phyloP scores from a whole-genome alignment of 2,329 filamentous ascomycete species.

The Escovopsis weberi region DNA sequence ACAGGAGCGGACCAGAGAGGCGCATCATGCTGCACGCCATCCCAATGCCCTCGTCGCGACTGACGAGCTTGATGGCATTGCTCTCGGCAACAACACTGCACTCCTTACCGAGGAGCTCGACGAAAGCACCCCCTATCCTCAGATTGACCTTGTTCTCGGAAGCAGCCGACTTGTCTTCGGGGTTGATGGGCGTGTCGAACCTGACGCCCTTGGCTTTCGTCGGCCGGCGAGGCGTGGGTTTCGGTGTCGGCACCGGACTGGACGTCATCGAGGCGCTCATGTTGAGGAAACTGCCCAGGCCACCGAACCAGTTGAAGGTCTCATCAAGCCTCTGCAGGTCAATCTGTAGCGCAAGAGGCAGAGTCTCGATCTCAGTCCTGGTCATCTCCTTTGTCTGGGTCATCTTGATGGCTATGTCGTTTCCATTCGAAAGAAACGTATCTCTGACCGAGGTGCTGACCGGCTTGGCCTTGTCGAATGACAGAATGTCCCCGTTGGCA shows the following conservation, averaged over 20 bases:
- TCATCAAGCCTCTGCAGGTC: slow-evolving; percentile 76
- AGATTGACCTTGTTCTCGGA: slow-evolving; percentile 57
- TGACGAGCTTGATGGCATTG: slow-evolving; percentile 68
- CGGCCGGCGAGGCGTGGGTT: slow-evolving; percentile 22
- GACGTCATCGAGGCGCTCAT: slow-evolving; percentile 74
- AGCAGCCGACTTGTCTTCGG: slow-evolving; percentile 30
- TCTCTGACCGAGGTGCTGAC: slow-evolving; percentile 46
- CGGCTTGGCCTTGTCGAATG: slow-evolving; percentile 42
- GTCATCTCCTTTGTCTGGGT: slow-evolving; percentile 28
- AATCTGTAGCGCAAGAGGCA: slow-evolving; percentile 61
- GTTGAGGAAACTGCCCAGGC: slow-evolving; percentile 79
- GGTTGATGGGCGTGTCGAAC: slow-evolving; percentile 38
- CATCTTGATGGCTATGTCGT: slow-evolving; percentile 43
- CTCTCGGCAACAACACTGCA: slow-evolving; percentile 63
- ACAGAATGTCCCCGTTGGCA: slow-evolving; percentile 45
- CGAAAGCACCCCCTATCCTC: slow-evolving; percentile 59
- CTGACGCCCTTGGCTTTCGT: slow-evolving; percentile 41
- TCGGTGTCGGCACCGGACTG: slow-evolving; percentile 38
- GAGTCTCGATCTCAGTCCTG: slow-evolving; percentile 53
- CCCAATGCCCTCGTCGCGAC: slow-evolving; percentile 56
- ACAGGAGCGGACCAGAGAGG: slow-evolving; percentile 54
- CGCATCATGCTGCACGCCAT: slow-evolving; percentile 63
- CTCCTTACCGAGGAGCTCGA: slow-evolving; percentile 63
- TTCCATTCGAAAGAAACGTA: slow-evolving; percentile 39
- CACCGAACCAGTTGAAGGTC: slow-evolving; percentile 76